A percentile compares a stretch with the other conserved stretches of the same genome.
Evolutionary conservation across 768 basidiomycete genomes (phyloP).

Genomic region (Hygrophoropsis aurantiaca): DNA sequence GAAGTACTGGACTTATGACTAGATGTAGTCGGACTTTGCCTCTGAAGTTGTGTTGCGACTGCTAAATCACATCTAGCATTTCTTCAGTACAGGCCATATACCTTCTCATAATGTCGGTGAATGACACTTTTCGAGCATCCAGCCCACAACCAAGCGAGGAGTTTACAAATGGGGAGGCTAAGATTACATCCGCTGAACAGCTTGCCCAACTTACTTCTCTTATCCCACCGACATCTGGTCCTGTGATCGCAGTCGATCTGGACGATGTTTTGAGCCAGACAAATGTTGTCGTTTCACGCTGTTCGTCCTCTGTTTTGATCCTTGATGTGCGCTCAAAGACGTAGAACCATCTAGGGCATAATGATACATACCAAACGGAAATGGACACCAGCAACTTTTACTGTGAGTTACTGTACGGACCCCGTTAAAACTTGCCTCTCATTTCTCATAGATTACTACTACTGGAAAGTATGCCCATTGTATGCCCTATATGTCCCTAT

Average conservation of each 20-base stretch:
- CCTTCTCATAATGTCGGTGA: neutral
- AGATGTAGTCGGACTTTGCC: no score
- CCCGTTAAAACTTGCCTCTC: neutral
- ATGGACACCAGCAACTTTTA: constrained; percentile 60
- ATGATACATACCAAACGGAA: constrained; percentile 53
- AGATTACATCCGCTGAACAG: constrained; percentile 4
- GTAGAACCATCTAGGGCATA: constrained; percentile 55
- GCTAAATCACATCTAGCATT: no score
- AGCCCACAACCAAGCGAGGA: neutral
- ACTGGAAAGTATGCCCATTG: constrained; percentile 58
- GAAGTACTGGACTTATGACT: no score
- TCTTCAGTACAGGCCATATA: no score
- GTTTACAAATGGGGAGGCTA: neutral
- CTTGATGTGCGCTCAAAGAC: neutral
- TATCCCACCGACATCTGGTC: constrained; percentile 23
- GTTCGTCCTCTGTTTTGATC: constrained; percentile 36
- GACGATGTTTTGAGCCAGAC: constrained; percentile 70
- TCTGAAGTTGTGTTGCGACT: no score
- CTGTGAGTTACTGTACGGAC: constrained; percentile 40
- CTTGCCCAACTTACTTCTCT: constrained; percentile 9
- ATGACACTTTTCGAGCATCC: neutral
- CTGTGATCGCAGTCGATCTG: constrained; percentile 61
- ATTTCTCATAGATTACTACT: constrained; percentile 57
- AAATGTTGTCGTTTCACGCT: constrained; percentile 55
- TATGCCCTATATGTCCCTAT: neutral